These are phyloP conservation scores for Cryomyces minteri DNA, from an alignment of 495 filamentous ascomycete species.

Conservation along the genomic window DNA sequence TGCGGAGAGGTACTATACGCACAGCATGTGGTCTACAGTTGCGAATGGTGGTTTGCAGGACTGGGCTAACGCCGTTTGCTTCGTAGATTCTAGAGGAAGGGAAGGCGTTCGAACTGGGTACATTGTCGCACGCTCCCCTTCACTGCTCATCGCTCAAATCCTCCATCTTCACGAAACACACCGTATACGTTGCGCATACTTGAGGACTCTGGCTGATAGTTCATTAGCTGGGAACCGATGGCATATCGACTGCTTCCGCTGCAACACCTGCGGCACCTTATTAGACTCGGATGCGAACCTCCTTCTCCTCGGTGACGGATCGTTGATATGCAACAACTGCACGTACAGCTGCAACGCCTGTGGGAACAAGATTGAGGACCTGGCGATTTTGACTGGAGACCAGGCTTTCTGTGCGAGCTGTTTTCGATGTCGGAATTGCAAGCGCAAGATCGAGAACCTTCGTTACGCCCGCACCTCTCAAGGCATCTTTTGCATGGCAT, in stretches of 20 bases:
- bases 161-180: too few relatives aligned
- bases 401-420: conserved; percentile 98
- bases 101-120: conserved; percentile 96
- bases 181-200: too few relatives aligned
- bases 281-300: conserved; percentile 98
- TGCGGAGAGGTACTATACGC: conserved; percentile 63
- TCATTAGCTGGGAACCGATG: conserved; percentile 80
- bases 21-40: background rate
- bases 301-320: conserved; percentile 89
- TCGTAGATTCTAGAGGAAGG: conserved; percentile 86
- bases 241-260: conserved; percentile 99
- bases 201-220: background rate
- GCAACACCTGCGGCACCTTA: conserved; percentile 86
- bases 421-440: conserved; percentile 96
- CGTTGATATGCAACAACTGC: conserved; percentile 97
- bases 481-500: conserved; percentile 99
- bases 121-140: conserved; percentile 25
- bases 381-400: conserved; percentile 94
- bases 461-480: conserved; percentile 96
- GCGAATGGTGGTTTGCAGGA: background rate
- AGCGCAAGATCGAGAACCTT: conserved; percentile 94
- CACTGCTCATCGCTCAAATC: too few relatives aligned
- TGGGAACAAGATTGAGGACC: conserved; percentile 92
- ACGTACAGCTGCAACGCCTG: conserved; percentile 98
- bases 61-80: background rate